Evolutionary conservation across 805 yeast species (phyloP), one percentile per base, ranked within the genome.

Genomic region (Myxozyma geophila): DNA sequence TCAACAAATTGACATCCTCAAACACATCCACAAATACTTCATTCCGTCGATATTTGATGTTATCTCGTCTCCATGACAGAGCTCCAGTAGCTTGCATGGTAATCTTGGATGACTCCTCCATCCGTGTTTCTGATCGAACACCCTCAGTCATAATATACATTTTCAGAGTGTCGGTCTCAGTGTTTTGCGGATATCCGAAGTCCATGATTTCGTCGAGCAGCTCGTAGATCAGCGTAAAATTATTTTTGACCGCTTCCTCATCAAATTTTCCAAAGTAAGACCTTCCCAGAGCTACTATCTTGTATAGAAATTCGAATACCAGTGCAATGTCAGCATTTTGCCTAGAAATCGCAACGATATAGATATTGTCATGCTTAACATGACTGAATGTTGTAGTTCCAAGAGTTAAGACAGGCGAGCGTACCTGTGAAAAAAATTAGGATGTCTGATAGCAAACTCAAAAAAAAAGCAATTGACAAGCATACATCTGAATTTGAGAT

Each of bases 351-450:
- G 92, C 96, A 10, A 92, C 96, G 8, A 91, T 71, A 88, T 96
- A 95, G 15, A 93, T 70, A 56, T 81, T 78, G 13, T 81, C 79
- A 62, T 80, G 79, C 67, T 84, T 84, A 54, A 90, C 86, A 72
- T 91, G 92, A 59, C 91, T 81, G 73, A 93, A 95, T 0, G 97
- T 88, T 0, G 98, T 95, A 0, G 96, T 90, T 0, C 98, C 98
- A 50, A 95, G 77, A 0, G 98, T 95, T 50, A 93, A 77, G 0
- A 89, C 81, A 0, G 95, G 93, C 0, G 90, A 83, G 66, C 86
- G 78, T n/a, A 80, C 77, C 74, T 77, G 51, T 37, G 39, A 28
- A 17, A 56, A 40, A 21, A 37, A 50, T 44, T 9, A 36, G 50
- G 15, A 33, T 28, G 7, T 28, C 9, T 10, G 44, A 46, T 9